Base-by-base conservation (phyloP, 1,284 basidiomycete genomes). In the Sparassis latifolia region DNA sequence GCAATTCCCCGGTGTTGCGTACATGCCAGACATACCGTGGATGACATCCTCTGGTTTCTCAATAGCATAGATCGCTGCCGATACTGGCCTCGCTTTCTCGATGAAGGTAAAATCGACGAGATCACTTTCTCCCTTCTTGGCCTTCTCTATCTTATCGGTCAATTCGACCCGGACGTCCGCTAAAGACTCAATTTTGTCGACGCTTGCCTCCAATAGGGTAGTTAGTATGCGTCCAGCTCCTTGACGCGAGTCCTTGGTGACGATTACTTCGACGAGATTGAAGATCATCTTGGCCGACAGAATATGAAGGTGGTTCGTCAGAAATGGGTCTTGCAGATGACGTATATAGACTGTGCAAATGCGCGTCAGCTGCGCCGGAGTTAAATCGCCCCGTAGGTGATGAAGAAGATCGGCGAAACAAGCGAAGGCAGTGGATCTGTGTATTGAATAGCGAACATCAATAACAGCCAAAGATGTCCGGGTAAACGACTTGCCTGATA, bases 271-370 rank as follows among this genome's bases (percentile, higher is more conserved):
- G 48, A 92, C 80, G 35, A 97, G 77, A 55, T 89, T 92, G 63
- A 93, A 89, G 61, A 98, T 84, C 67, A 97, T 85, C 70, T 98
- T 99, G 54, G 89, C 89, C 57, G 92, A 94, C 70, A 98, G 81
- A 10, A 91, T 91, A 65, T 98, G 94, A 38, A 96, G 84, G 50
- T 81, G 85, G 55, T 82, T 86, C 9, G 84, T 80, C 47, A 96
- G 78, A 10, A 89, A 85, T 2, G 92, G 80, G 63, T 98, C 95
- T 69, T 98, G 96, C 44, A 98, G 79, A 61, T 93, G 84, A 50
- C 86, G 85, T 4, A 92, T 88, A 65, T 93, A 97, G 53, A 92
- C 82, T 58, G 89, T 83, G 32, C 96, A 84, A 54, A 97, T 82
- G 6, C 84, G 82, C 10, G 82, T 78, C 29, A 99, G 75, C 66